Base-by-base conservation (phyloP, 2,329 filamentous ascomycete genomes). In the Trichothecium roseum region DNA sequence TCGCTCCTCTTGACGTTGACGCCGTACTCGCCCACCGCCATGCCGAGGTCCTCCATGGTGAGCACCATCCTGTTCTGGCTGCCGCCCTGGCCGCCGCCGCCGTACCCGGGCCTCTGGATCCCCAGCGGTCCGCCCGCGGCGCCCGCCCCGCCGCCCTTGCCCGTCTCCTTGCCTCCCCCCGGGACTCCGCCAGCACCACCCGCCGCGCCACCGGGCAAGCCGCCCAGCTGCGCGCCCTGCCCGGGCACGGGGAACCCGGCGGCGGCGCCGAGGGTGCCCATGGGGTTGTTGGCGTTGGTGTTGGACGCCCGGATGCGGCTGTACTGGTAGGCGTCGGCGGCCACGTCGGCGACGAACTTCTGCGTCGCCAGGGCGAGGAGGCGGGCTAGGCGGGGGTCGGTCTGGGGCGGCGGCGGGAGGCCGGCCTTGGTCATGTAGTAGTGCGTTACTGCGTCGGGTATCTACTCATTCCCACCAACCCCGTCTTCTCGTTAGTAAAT, bases 381-480 rank as follows among this genome's bases (percentile, higher is more conserved):
- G 32, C 89, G 86, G 16, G 89, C 86, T 18, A 98, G 82, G 39
- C 88, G 85, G 15, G 81, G 81, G 50, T 94, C 86, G 35, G 87
- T 94, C 49, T 91, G 82, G 1, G 86, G 88, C 28, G 89, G 87
- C 2, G 89, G 89, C 24, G 91, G 88, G 4, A 98, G 84, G 36
- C 91, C 91, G 45, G 89, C 87, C 48, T 93, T 83, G 27, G 89
- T 94, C 65, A 98, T 84, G 64, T 98, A 98, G 70, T 96, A 95
- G 57, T 94, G 81, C 43, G 88, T 96, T 16, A 98, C 91, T 15
- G 91, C 91, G 54, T 98, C 91, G 31, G 91, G 91, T 48, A 98
- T 96, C 85, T 94, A 48, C 18, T 10, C 20, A 24, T n/a, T n/a
- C n/a, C n/a, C n/a, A n/a, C n/a, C n/a, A n/a, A n/a, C n/a, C n/a